Conservation (phyloP, 305 asterid genomes). For the Solanum hybrid region DNA sequence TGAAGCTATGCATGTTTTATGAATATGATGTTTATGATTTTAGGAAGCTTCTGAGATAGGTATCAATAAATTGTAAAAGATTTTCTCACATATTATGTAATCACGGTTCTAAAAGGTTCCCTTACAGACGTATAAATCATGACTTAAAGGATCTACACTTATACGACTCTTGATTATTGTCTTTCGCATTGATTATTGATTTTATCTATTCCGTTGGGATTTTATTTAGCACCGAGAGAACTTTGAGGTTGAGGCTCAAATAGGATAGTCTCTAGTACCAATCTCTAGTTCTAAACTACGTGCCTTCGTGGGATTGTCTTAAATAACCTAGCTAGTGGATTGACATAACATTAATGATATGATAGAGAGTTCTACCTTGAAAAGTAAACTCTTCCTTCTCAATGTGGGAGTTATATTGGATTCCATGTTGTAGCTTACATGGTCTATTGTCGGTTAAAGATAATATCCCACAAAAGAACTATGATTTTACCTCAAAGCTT, state of each 20-base stretch:
- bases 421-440: not conserved
- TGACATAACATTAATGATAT: not conserved
- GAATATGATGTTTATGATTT: not conserved
- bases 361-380: not conserved
- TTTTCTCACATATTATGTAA: not conserved
- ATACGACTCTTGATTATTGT: not conserved
- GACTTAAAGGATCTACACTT: not conserved
- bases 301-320: not conserved
- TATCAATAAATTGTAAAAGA: not conserved
- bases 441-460: not conserved
- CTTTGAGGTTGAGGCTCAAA: not conserved
- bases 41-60: not conserved
- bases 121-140: too few species aligned
- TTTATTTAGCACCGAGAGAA: not conserved
- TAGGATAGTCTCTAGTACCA: not conserved
- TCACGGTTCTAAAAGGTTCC: not conserved
- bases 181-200: not conserved
- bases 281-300: too few species aligned
- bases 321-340: not conserved
- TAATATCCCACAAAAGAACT: not conserved
- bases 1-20: not conserved
- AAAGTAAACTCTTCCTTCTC: not conserved
- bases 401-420: not conserved
- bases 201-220: not conserved
- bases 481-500: not conserved